phyloP scores from a whole-genome alignment of 2,329 filamentous ascomycete species.

The Pyrenophora seminiperda region DNA sequence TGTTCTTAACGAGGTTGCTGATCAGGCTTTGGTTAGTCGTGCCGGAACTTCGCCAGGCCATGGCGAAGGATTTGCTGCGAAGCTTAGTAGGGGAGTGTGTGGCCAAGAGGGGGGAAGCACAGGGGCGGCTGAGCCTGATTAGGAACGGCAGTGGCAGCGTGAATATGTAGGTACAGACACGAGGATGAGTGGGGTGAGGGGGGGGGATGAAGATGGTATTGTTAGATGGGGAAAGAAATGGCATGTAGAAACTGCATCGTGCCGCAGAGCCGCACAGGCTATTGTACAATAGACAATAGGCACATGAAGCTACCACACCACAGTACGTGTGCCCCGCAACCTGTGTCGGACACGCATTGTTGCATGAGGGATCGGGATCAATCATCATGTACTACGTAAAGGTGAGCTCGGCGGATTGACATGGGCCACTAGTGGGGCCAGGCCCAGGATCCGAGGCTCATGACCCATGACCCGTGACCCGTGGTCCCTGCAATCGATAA shows the following conservation, averaged over 20 bases:
- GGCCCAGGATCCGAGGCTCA: no score
- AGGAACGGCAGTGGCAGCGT: constrained; percentile 34
- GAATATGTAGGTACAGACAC: constrained; percentile 7
- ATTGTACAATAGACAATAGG: no score
- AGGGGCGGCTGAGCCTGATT: constrained; percentile 24
- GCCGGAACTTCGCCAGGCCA: constrained; percentile 92
- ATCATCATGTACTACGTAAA: no score
- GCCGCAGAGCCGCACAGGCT: background rate
- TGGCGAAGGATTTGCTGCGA: constrained; percentile 50
- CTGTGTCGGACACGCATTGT: no score
- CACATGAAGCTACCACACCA: background rate
- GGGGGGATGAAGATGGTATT: constrained; percentile 15
- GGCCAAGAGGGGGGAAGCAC: constrained; percentile 15
- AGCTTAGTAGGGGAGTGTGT: background rate
- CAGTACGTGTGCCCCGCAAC: no score
- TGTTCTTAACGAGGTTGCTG: constrained; percentile 73
- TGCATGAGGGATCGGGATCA: no score
- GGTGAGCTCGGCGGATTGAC: no score
- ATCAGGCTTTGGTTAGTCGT: constrained; percentile 75
- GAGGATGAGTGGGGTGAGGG: constrained; percentile 8
- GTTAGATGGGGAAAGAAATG: background rate
- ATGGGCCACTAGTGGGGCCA: no score
- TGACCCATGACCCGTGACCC: no score
- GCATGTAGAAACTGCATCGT: background rate
- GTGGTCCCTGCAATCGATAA: constrained; percentile 26